Base-by-base conservation (phyloP, 305 asterid species). In the Rubia peregrina region DNA sequence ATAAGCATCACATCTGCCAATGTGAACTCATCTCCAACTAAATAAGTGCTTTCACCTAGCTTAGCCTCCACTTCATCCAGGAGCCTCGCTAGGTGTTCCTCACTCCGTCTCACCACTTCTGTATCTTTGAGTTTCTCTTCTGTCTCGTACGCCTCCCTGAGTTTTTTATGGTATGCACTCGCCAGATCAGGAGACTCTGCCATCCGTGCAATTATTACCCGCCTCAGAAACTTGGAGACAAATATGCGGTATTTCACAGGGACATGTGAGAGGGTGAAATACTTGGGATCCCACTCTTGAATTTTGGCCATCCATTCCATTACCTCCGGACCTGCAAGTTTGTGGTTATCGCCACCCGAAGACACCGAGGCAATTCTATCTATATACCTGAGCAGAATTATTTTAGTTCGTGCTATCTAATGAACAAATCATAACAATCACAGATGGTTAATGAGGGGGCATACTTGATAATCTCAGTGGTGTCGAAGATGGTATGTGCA, bases 281-380 rank as follows among this genome's bases (percentile, higher is more conserved):
- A 83, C 78, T 87, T 88, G 36, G 95, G 89, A 70, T 91, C 85
- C 98, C 98, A 91, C 71, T 80, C 83, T 77, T 94, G 96, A 61
- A 94, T 85, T 72, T 88, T 91, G 68, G 84, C 77, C 68, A 94
- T 89, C 98, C 98, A 94, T 66, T 87, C 90, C 3, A 85, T 75
- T 5, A 81, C 82, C 71, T 86, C 88, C 48, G 79, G 79, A 24
- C 81, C 82, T 76, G 86, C 87, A 10, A 84, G 84, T 7, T 71
- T 61, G 24, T 86, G 76, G 42, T 82, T 84, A 9, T 81, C 80
- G 5, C 82, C 81, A 0, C 92, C 90, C 3, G 93, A 83, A 36
- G 98, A 87, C 65, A 91, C 98, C 69, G 79, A 80, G 7, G 95
- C 96, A 6, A 94, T 88, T 80, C 97, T 89, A 53, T 94, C 98